Conservation (phyloP, 202 grass and related monocot species). For the Musa balbisiana region DNA sequence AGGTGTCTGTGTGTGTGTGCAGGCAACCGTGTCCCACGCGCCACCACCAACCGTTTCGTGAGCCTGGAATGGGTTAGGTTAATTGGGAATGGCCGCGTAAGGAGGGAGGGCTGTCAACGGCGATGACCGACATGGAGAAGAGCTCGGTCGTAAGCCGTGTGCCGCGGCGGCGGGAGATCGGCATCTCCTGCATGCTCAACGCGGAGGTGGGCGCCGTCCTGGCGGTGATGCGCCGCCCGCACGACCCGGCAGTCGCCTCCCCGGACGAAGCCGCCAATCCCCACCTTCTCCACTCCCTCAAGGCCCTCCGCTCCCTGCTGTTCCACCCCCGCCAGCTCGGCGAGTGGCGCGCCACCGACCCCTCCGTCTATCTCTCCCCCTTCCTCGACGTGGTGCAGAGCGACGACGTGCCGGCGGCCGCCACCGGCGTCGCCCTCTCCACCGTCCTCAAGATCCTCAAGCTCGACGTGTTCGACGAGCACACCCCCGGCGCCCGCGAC, state of each 20-base stretch:
- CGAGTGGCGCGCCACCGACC: constrained; percentile 61
- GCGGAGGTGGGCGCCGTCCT: constrained; percentile 74
- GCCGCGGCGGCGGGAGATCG: constrained; percentile 57
- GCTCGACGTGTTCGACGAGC: constrained; percentile 83
- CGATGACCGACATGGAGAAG: constrained; percentile 21
- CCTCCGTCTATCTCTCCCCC: constrained; percentile 53
- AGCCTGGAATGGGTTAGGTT: no score
- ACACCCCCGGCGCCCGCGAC: constrained; percentile 66
- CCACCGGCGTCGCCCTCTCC: constrained; percentile 65
- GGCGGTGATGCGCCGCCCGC: constrained; percentile 66
- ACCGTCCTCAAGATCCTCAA: constrained; percentile 77
- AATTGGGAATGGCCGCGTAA: no score
- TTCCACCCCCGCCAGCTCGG: constrained; percentile 56
- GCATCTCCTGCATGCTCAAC: constrained; percentile 98
- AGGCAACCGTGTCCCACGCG: no score
- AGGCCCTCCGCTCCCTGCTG: constrained; percentile 57
- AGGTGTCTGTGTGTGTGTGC: no score
- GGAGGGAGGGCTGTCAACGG: constrained; percentile 10
- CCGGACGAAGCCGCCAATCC: constrained; percentile 1
- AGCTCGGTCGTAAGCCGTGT: constrained; percentile 5
- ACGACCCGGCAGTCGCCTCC: constrained; percentile 39
- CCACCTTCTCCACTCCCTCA: constrained; percentile 57
- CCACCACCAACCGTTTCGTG: no score
- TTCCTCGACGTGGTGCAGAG: constrained; percentile 85
- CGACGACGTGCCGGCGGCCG: constrained; percentile 57